A percentile compares a stretch with the other conserved stretches of the same genome.
Evolutionary conservation across 2,329 filamentous ascomycete species (phyloP).

Genomic region (Fusarium sp.): DNA sequence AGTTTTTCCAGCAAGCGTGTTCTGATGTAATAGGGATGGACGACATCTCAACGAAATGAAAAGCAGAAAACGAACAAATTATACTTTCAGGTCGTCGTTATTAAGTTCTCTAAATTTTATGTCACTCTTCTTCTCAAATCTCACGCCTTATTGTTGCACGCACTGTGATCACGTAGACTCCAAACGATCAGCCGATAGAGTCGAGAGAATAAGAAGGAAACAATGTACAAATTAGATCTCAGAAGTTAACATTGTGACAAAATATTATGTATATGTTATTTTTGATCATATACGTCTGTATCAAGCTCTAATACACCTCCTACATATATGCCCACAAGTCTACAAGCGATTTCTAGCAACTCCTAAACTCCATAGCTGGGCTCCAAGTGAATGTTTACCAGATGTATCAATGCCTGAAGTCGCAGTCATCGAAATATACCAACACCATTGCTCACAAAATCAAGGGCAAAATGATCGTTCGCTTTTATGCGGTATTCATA

Average conservation of each 20-base stretch:
- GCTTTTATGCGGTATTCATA: neutral
- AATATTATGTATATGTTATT: neutral
- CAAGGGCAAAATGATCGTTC: neutral
- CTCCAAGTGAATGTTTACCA: neutral
- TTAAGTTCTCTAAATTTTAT: neutral
- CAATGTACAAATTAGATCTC: neutral
- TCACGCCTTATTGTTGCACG: no score
- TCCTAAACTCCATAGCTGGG: neutral
- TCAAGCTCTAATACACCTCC: neutral
- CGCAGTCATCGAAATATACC: neutral
- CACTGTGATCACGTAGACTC: neutral
- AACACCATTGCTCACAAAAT: neutral
- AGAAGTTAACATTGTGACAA: neutral
- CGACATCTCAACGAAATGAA: constrained; percentile 1
- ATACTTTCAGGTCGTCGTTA: neutral
- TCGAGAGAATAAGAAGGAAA: neutral
- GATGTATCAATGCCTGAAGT: neutral
- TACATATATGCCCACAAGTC: neutral
- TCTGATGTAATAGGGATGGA: constrained; percentile 10
- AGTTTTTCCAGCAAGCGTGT: constrained; percentile 23
- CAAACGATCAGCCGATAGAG: no score
- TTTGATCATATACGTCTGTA: neutral
- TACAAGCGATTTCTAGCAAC: neutral
- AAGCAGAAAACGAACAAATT: neutral
- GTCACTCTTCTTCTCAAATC: neutral